phyloP scores from a whole-genome alignment of 2,329 filamentous ascomycete species.

The Xylaria digitata region DNA sequence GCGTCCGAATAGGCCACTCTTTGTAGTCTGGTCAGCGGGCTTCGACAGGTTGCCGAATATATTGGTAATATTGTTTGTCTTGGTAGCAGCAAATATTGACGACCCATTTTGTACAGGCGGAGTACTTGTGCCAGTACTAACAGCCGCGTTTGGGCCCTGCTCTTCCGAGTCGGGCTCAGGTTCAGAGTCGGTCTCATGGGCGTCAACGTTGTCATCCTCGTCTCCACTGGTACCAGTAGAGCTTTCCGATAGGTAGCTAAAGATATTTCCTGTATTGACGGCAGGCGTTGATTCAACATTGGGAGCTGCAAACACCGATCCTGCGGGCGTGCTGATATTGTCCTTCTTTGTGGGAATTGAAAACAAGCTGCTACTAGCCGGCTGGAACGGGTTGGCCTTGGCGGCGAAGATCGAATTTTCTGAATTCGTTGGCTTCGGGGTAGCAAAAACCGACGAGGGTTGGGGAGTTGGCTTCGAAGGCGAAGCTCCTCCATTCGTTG shows the following conservation, averaged over 20 bases:
- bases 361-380: constrained; percentile 54
- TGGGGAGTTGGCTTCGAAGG: constrained; percentile 43
- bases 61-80: constrained; percentile 41
- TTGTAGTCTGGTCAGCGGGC: constrained; percentile 39
- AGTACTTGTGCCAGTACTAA: constrained; percentile 56
- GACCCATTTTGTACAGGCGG: constrained; percentile 53
- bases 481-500: constrained; percentile 50
- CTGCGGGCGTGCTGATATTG: constrained; percentile 30
- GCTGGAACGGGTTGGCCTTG: constrained; percentile 49
- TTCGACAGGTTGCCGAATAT: constrained; percentile 42
- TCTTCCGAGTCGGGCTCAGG: constrained; percentile 57
- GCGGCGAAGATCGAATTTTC: constrained; percentile 49
- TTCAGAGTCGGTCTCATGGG: constrained; percentile 60
- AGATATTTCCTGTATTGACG: constrained; percentile 62
- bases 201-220: constrained; percentile 58
- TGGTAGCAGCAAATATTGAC: constrained; percentile 49
- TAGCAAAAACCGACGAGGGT: constrained; percentile 35
- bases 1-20: constrained; percentile 50
- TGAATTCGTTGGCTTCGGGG: constrained; percentile 40
- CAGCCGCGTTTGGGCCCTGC: constrained; percentile 57
- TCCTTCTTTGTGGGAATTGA: constrained; percentile 55
- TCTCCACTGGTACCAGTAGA: constrained; percentile 66
- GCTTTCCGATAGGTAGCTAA: constrained; percentile 69
- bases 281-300: constrained; percentile 45
- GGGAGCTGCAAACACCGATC: constrained; percentile 45